Evolutionary conservation across 179 eudicot genomes (phyloP), one percentile per base, ranked within the genome.

Genomic region (Sideroxylon spinosum): DNA sequence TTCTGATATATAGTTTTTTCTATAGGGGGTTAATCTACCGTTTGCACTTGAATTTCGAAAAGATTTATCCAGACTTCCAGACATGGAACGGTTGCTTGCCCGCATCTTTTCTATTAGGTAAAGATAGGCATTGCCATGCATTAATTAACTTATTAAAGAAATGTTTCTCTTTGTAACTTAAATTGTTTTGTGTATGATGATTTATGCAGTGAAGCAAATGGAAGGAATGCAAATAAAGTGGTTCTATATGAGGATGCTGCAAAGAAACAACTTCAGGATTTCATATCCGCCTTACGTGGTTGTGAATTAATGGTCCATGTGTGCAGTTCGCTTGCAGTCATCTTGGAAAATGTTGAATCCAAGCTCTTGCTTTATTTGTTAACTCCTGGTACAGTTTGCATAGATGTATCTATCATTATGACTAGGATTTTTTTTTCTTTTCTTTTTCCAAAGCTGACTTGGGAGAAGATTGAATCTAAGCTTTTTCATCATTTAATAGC

Each of bases 171-270:
- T 67, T 68, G 55, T 46, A 29, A 67, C 29, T 16, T 53, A 56
- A 3, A 46, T 19, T 74, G 67, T 16, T 59, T 46, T 57, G 65
- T 74, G 17, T 60, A 49, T 6, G 56, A 46, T 71, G 50, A 52
- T 68, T 25, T 7, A 76, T 80, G 61, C 93, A 96, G 99, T 87
- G 97, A 91, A 84, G 96, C 91, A 80, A 92, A 80, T 86, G 99
- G 99, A 79, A 92, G 99, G 80, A 89, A 96, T 84, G 91, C 97
- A 74, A 90, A 79, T 77, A 91, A 92, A 81, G 95, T 96, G 76
- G 79, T 90, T 84, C 89, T 96, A 19, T 96, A 96, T 76, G 99
- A 96, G 88, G 99, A 96, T 86, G 92, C 94, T 48, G 78, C 96
- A 7, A 96, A 91, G 86, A 94, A 91, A 71, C 90, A 89, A 85